phyloP scores from a whole-genome alignment of 495 filamentous ascomycete genomes.

The Hypoxylon rickii region DNA sequence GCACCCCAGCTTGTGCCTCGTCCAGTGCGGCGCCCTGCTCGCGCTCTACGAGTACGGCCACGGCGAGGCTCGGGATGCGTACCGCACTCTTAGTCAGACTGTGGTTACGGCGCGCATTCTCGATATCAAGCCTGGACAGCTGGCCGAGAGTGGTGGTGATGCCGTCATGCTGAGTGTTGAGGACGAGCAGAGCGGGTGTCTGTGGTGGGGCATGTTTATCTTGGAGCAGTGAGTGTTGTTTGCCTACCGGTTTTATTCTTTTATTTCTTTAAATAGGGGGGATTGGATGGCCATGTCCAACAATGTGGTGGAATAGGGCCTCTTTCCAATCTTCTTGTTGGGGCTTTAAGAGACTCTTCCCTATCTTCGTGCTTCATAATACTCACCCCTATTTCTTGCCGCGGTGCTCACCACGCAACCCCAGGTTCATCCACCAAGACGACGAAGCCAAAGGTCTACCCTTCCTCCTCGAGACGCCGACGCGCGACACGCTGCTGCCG shows the following conservation, averaged over 20 bases:
- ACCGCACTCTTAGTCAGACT: constrained; percentile 38
- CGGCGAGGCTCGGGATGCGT: constrained; percentile 35
- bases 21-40: constrained; percentile 37
- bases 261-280: not conserved
- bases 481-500: constrained; percentile 32
- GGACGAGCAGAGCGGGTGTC: constrained; percentile 36
- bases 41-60: constrained; percentile 43
- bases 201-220: constrained; percentile 44
- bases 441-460: constrained; percentile 29
- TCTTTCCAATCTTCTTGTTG: no score
- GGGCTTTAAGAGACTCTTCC: no score
- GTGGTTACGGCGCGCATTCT: constrained; percentile 23
- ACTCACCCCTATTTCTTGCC: no score
- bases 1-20: constrained; percentile 28
- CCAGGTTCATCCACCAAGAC: constrained; percentile 38
- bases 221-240: constrained; percentile 38
- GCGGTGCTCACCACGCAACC: no score
- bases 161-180: constrained; percentile 21
- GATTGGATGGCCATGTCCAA: not conserved
- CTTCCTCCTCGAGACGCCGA: constrained; percentile 38
- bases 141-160: constrained; percentile 23
- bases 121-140: constrained; percentile 26
- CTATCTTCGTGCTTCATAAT: no score
- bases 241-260: not conserved
- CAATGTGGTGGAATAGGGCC: not conserved